These are phyloP conservation scores for Asterella californica DNA, from an alignment of 225 moss, liverwort and hornwort genomes.

Conservation along the genomic window DNA sequence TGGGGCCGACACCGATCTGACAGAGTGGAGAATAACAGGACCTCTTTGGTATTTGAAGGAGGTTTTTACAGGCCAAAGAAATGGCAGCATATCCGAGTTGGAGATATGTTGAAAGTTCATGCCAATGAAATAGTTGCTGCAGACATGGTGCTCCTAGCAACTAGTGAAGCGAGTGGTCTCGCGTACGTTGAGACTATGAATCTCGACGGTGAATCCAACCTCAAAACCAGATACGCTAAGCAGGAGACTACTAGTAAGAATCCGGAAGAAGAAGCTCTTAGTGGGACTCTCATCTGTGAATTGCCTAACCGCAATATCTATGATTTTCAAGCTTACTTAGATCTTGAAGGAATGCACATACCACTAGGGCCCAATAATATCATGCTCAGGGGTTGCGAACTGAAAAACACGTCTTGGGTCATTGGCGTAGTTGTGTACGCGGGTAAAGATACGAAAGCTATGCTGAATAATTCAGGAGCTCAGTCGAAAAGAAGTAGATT, in stretches of 20 bases:
- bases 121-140: constrained; percentile 76
- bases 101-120: constrained; percentile 72
- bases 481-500: constrained; percentile 83
- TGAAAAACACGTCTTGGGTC: constrained; percentile 88
- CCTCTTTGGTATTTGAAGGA: constrained; percentile 51
- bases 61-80: constrained; percentile 58
- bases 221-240: constrained; percentile 84
- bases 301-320: constrained; percentile 85
- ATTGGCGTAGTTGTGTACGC: constrained; percentile 89
- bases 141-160: constrained; percentile 67
- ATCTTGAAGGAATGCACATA: constrained; percentile 52
- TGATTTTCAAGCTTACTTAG: constrained; percentile 80
- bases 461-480: constrained; percentile 85
- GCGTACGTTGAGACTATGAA: constrained; percentile 85
- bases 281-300: constrained; percentile 71
- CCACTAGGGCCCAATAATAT: constrained; percentile 78
- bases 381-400: constrained; percentile 73
- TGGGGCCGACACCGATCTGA: constrained; percentile 76
- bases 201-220: constrained; percentile 89
- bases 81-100: constrained; percentile 75
- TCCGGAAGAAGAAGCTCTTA: constrained; percentile 45
- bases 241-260: constrained; percentile 45
- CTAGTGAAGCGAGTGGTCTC: constrained; percentile 70
- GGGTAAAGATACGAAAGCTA: constrained; percentile 80
- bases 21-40: constrained; percentile 67